Percentiles rank a stretch among this genome's conserved stretches.
phyloP scores from a whole-genome alignment of 805 yeast species.

The Ogataea pini region DNA sequence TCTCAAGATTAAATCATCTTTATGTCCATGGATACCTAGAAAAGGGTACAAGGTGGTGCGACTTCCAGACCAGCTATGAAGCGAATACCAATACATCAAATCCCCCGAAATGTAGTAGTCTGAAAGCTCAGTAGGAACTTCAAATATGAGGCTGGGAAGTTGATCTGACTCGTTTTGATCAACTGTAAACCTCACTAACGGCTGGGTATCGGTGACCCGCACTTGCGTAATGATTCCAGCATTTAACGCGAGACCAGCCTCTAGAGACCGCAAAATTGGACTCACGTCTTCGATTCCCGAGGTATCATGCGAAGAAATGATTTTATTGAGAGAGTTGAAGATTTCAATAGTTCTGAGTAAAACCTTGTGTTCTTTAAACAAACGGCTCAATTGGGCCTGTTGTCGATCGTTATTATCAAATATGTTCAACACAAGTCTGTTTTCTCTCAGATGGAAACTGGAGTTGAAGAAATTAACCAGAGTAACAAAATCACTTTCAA shows the following conservation, averaged over 20 bases:
- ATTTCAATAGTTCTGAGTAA: conserved; percentile 1
- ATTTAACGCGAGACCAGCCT: conserved; percentile 15
- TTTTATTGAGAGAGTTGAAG: conserved; percentile 9
- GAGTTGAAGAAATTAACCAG: conserved; percentile 20
- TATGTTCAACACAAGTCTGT: not conserved
- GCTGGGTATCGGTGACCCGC: conserved; percentile 11
- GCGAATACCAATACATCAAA: conserved; percentile 17
- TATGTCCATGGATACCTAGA: conserved; percentile 17
- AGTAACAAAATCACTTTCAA: conserved; percentile 21
- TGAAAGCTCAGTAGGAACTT: conserved; percentile 14
- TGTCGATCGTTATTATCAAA: not conserved
- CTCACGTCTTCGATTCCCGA: conserved; percentile 1
- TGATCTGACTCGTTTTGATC: conserved; percentile 10
- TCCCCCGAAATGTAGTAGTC: conserved; percentile 14
- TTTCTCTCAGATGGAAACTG: conserved; percentile 7
- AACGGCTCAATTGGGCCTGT: conserved; percentile 7
- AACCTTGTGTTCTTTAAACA: conserved; percentile 13
- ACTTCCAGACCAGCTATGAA: conserved; percentile 1
- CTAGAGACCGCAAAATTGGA: conserved; percentile 12
- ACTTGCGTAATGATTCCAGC: conserved; percentile 10
- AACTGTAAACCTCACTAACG: conserved; percentile 13
- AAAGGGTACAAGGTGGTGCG: conserved; percentile 11
- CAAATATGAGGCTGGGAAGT: conserved; percentile 16
- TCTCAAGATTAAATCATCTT: conserved; percentile 7
- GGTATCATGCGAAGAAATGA: conserved; percentile 5